These are phyloP conservation scores for Fusarium acutatum DNA, from an alignment of 2,329 filamentous ascomycete species.

Conservation along the genomic window DNA sequence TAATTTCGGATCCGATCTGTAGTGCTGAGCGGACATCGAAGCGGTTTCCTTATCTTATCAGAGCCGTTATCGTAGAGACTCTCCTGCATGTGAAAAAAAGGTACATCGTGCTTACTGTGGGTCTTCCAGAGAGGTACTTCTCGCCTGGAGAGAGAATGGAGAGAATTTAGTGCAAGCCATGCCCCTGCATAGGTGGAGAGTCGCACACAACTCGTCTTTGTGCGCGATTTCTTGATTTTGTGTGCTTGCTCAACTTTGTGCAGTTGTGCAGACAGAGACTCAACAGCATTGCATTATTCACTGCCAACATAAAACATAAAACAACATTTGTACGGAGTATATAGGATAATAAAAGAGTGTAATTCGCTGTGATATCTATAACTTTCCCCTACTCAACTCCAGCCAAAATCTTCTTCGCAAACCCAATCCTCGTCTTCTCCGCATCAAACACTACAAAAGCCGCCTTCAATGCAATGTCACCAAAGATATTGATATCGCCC, in stretches of 20 bases:
- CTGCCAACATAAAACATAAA: not conserved
- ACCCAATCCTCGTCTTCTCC: conserved; percentile 31
- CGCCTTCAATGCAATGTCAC: conserved; percentile 68
- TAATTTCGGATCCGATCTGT: not conserved
- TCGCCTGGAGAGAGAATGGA: not conserved
- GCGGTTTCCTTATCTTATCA: not conserved
- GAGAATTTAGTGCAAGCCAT: not conserved
- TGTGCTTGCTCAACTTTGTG: not conserved
- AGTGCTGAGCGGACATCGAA: not conserved
- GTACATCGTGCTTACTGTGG: not conserved
- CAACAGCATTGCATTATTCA: not conserved
- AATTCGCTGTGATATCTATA: not conserved
- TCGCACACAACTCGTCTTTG: not conserved
- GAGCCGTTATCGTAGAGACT: not conserved
- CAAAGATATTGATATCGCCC: conserved; percentile 64
- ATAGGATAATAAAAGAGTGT: not conserved
- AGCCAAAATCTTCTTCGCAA: conserved; percentile 27
- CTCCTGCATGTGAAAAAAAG: not conserved
- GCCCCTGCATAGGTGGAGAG: not conserved
- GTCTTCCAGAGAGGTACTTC: not conserved
- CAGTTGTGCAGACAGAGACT: not conserved
- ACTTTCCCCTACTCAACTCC: not conserved
- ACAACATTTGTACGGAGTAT: not conserved
- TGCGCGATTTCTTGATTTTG: conserved; percentile 18
- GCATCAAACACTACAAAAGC: conserved; percentile 67